Conservation (phyloP, 2,329 filamentous ascomycete species). For the Colletotrichum godetiae region DNA sequence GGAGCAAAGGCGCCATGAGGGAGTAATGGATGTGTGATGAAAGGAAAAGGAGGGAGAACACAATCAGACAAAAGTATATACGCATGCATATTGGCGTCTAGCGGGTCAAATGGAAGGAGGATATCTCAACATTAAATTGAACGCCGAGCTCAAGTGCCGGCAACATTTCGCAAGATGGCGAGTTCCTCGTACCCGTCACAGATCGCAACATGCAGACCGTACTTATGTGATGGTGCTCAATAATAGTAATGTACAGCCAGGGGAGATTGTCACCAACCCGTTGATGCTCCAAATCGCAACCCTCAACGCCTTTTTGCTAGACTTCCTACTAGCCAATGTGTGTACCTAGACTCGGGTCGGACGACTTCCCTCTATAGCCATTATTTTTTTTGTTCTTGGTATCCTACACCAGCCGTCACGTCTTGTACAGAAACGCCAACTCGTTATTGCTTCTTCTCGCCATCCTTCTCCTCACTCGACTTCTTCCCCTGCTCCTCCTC, state of each 20-base stretch:
- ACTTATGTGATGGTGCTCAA: not conserved
- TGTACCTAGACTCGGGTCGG: not conserved
- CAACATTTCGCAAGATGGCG: not conserved
- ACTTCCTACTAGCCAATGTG: not conserved
- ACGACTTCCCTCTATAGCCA: not conserved
- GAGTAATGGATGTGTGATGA: not conserved
- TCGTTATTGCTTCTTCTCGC: constrained; percentile 33
- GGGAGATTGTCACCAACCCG: constrained; percentile 17
- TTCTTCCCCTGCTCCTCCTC: constrained; percentile 37
- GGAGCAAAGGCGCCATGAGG: not conserved
- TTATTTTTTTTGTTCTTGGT: not conserved
- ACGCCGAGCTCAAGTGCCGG: not conserved
- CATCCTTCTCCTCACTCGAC: constrained; percentile 25
- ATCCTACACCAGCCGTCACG: constrained; percentile 3
- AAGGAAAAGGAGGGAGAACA: not conserved
- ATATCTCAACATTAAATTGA: not conserved
- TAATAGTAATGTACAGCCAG: constrained; percentile 25
- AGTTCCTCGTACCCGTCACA: not conserved
- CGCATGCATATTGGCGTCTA: constrained; percentile 17
- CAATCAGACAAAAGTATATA: not conserved
- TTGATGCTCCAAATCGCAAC: not conserved
- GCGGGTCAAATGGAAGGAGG: constrained; percentile 14
- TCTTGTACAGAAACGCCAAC: not conserved
- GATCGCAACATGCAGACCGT: constrained; percentile 4
- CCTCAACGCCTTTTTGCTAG: not conserved